These are phyloP conservation scores for Pseudocercospora pini-densiflorae DNA, from an alignment of 2,329 filamentous ascomycete genomes.

Conservation along the genomic window DNA sequence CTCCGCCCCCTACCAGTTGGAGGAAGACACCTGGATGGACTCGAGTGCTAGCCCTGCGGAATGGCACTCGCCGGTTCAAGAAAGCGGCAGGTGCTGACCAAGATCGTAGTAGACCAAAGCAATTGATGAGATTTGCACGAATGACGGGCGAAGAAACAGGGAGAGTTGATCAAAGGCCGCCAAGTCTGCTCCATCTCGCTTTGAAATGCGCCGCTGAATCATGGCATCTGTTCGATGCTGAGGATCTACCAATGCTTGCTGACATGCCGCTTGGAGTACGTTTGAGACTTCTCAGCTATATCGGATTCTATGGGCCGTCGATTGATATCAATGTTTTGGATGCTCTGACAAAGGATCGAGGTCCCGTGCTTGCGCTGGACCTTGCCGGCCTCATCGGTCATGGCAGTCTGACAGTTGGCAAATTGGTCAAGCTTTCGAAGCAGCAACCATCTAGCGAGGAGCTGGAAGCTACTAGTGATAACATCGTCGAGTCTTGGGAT, in stretches of 20 bases:
- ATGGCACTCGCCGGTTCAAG: constrained; percentile 23
- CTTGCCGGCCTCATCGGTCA: constrained; percentile 56
- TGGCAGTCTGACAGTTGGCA: constrained; percentile 50
- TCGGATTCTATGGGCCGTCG: constrained; percentile 55
- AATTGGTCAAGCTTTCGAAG: constrained; percentile 49
- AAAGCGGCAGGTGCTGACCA: constrained; percentile 19
- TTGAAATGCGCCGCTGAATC: constrained; percentile 60
- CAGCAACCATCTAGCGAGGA: background rate
- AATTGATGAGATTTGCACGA: constrained; percentile 33
- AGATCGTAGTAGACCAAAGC: constrained; percentile 33
- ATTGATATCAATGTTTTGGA: constrained; percentile 53
- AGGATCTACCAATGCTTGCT: constrained; percentile 60
- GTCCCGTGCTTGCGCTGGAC: constrained; percentile 57
- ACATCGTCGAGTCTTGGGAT: constrained; percentile 54
- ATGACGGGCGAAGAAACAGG: constrained; percentile 25
- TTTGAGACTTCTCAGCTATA: constrained; percentile 59
- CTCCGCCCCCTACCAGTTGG: constrained; percentile 54
- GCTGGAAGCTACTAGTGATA: background rate
- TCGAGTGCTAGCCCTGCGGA: constrained; percentile 23
- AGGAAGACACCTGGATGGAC: constrained; percentile 39
- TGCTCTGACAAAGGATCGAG: constrained; percentile 55
- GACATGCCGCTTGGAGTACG: constrained; percentile 58
- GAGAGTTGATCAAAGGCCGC: constrained; percentile 15
- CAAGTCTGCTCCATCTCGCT: constrained; percentile 55
- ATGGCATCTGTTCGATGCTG: constrained; percentile 62